Evolutionary conservation across 129 eudicot species (phyloP), one percentile per base, ranked within the genome.

Genomic region (Artemisia argyi): DNA sequence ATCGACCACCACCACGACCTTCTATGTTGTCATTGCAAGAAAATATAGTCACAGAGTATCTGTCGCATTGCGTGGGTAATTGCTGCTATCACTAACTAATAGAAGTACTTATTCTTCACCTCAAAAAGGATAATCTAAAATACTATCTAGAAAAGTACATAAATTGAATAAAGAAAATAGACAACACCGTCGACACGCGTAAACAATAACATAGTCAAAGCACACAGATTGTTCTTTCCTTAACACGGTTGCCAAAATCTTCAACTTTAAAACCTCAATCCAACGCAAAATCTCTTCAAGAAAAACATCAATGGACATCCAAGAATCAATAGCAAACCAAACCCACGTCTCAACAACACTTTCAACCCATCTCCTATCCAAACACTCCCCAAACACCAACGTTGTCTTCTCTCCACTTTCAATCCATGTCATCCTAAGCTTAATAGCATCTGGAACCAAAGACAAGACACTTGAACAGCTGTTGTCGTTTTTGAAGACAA

Each of bases 331-430:
- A 62, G 7, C 5, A 18, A 51, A 74, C 52, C 71, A 74, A 64
- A 74, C 71, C 44, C 64, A 63, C 32, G 71, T 56, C 58, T 44
- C 68, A 56, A 44, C 50, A 32, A 44, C 67, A 17, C 79, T 75
- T 5, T 66, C 79, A 16, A 66, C 32, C 39, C 79, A 75, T 67
- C 73, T 66, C 20, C 67, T 75, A 26, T 55, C 61, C 67, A 56
- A 75, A 14, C 24, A 22, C 17, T 63, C 30, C 46, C 59, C 12
- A 1, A 66, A 55, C 30, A 65, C 73, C 58, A 78, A 78, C 72
- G 4, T 66, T 65, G 82, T 78, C 32, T 71, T 72, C 35, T 78
- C 77, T 3, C 82, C 77, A 3, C 66, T 66, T 62, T 73, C 72
- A 35, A 56, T 71, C 66, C 77, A 78, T 56, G 73, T 47, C 52